Evolutionary conservation across 2,329 filamentous ascomycete species (phyloP).

Genomic region (Teratosphaeria destructans): DNA sequence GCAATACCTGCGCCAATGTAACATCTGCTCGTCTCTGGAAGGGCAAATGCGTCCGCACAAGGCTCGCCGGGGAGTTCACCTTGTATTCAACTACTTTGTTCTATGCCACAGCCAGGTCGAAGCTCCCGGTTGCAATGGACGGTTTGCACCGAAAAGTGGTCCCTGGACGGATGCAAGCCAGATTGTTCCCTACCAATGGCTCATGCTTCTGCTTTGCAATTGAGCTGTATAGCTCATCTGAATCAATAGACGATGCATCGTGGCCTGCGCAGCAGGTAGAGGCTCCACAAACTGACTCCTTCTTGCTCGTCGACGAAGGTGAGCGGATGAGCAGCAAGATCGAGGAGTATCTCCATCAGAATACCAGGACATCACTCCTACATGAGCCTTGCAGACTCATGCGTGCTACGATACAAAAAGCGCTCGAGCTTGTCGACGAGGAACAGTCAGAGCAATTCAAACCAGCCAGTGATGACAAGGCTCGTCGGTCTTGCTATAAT

Average conservation of each 20-base stretch:
- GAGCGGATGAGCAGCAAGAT: slow-evolving; percentile 43
- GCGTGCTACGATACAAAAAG: slow-evolving; percentile 36
- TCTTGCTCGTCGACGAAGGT: slow-evolving; percentile 12
- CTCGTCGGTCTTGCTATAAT: slow-evolving; percentile 12
- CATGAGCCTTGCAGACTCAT: slow-evolving; percentile 42
- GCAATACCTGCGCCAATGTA: slow-evolving; percentile 48
- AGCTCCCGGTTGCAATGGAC: slow-evolving; percentile 38
- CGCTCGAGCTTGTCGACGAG: slow-evolving; percentile 9
- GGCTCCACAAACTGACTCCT: background rate
- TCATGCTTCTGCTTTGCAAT: slow-evolving; percentile 18
- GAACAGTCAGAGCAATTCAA: slow-evolving; percentile 14
- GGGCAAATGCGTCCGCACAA: slow-evolving; percentile 47
- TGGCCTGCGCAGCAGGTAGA: background rate
- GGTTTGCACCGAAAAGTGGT: slow-evolving; percentile 39
- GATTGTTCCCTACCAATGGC: slow-evolving; percentile 37
- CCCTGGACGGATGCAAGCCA: slow-evolving; percentile 44
- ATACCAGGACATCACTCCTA: slow-evolving; percentile 30
- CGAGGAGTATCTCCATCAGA: slow-evolving; percentile 33
- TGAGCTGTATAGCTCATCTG: slow-evolving; percentile 2
- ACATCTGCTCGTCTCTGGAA: slow-evolving; percentile 53
- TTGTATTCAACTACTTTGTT: slow-evolving; percentile 46
- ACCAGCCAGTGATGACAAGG: background rate
- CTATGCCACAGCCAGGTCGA: slow-evolving; percentile 42
- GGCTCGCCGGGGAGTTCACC: slow-evolving; percentile 48
- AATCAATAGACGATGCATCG: background rate